Percentiles rank a stretch among this genome's conserved stretches.
Conservation (phyloP, 345 rosid species). For the Syzygium grande region DNA sequence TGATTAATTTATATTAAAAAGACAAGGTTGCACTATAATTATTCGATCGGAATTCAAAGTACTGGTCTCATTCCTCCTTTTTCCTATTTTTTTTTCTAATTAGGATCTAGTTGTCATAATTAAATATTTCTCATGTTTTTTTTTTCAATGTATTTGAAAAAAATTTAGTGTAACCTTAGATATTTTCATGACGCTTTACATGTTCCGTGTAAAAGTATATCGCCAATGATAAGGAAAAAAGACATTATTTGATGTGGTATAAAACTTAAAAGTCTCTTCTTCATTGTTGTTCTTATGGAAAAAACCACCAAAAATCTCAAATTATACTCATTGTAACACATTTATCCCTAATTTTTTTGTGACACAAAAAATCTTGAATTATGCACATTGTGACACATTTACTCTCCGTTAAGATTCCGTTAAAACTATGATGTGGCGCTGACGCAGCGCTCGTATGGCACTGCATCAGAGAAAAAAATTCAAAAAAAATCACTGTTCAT, state of each 20-base stretch:
- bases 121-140: background rate
- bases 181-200: background rate
- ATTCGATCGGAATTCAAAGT: background rate
- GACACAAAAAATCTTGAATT: too few species aligned
- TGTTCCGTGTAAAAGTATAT: background rate
- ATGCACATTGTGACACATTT: too few species aligned
- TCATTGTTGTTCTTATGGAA: too few species aligned
- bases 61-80: background rate
- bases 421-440: too few species aligned
- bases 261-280: too few species aligned
- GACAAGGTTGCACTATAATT: background rate
- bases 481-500: too few species aligned
- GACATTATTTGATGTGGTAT: too few species aligned
- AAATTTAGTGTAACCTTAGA: background rate
- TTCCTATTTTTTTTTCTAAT: background rate
- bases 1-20: background rate
- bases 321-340: too few species aligned
- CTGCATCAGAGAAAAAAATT: too few species aligned
- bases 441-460: accelerated
- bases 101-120: background rate
- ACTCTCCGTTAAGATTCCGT: too few species aligned
- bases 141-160: background rate
- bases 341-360: too few species aligned
- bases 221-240: background rate
- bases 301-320: too few species aligned